Conservation (phyloP, 805 yeast species). For the Cephaloascus albidus region DNA sequence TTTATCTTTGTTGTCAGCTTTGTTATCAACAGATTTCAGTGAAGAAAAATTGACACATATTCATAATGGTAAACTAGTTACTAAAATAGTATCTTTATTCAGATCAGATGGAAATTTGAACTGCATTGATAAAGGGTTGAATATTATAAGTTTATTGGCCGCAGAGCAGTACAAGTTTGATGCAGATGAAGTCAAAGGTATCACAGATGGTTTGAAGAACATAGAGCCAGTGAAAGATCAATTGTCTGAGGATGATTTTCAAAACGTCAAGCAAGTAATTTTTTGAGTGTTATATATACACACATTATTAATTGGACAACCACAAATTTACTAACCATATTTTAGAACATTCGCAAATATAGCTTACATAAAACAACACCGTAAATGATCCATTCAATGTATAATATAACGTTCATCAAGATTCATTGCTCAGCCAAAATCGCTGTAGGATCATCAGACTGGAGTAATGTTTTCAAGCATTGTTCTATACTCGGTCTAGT, state of each 20-base stretch:
- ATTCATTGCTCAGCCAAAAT: conserved; percentile 9
- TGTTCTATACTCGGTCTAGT: conserved; percentile 42
- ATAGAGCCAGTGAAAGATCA: conserved; percentile 36
- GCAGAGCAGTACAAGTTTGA: conserved; percentile 35
- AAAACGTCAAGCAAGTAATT: conserved; percentile 35
- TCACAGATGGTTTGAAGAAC: conserved; percentile 23
- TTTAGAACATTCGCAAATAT: conserved; percentile 8
- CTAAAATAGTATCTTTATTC: conserved; percentile 21
- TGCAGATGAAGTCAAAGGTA: conserved; percentile 25
- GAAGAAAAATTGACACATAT: conserved; percentile 30
- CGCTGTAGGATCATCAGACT: conserved; percentile 41
- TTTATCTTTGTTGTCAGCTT: conserved; percentile 49
- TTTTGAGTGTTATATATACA: background rate
- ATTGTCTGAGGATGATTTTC: conserved; percentile 45
- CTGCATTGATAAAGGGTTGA: conserved; percentile 48
- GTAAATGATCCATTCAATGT: conserved; percentile 2
- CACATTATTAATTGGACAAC: background rate
- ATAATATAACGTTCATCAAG: too few relatives aligned
- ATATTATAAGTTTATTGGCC: conserved; percentile 37
- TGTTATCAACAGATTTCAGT: conserved; percentile 42
- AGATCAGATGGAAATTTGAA: conserved; percentile 29
- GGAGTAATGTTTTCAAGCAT: conserved; percentile 37
- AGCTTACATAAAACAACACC: conserved; percentile 8
- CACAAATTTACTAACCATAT: conserved; percentile 7
- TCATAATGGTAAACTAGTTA: conserved; percentile 20